Base-by-base conservation (phyloP, 2,329 filamentous ascomycete species). In the Botrytis squamosa region DNA sequence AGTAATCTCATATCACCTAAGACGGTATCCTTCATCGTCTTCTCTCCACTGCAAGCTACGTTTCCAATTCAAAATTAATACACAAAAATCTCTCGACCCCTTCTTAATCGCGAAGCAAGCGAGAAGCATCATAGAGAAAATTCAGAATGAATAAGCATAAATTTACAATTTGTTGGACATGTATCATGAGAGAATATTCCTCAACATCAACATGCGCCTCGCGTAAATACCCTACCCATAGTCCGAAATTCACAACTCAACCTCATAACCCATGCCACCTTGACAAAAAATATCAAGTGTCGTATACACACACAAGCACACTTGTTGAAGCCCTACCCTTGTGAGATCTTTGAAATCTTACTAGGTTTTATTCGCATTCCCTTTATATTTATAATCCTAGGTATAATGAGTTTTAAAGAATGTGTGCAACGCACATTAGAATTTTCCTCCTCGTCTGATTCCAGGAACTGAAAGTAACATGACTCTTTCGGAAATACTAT, bases 321-420 rank as follows among this genome's bases (percentile, higher is more conserved):
- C 25, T 55, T 16, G n/a, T n/a, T 55, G 14, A 16, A 6, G 12
- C 49, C 49, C 49, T 10, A n/a, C 0, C 1, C 6, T 55, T 55
- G 12, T n/a, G 10, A 0, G 12, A 55, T 55, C 25, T 2, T 16
- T 55, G 12, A n/a, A 55, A 16, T 55, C 12, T 55, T 25, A n/a
- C 33, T 5, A 7, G 16, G 4, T 3, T n/a, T 14, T 52, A 3
- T 25, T n/a, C 25, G 25, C 5, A 52, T 52, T 14, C 49, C 12
- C 25, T 7, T 52, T n/a, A n/a, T 7, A n/a, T 52, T n/a, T 14
- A 14, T 14, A 14, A 12, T 52, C 2, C 25, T 14, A 6, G 4
- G 25, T n/a, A n/a, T 6, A 52, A n/a, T 2, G 9, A 3, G 10
- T n/a, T 12, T n/a, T 6, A 4, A n/a, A 6, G 10, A n/a, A 14